Percentiles rank a stretch among this genome's conserved stretches.
These are phyloP conservation scores for Rhizophora mangle DNA, from an alignment of 345 rosid genomes.

Conservation along the genomic window DNA sequence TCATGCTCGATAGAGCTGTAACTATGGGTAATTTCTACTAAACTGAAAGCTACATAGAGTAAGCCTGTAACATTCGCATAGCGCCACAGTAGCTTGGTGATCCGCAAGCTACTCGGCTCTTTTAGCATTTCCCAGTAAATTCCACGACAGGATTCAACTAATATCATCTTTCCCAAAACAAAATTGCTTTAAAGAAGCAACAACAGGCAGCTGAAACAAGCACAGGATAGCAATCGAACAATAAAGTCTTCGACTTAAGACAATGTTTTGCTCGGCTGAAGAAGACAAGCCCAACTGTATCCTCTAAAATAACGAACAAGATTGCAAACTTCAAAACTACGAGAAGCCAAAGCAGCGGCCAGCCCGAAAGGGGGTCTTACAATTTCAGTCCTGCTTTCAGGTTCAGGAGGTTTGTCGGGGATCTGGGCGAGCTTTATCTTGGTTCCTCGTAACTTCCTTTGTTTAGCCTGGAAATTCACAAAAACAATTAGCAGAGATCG, in stretches of 20 bases:
- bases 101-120: neutral
- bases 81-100: neutral
- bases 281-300: neutral
- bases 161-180: neutral
- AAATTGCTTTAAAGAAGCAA: constrained; percentile 8
- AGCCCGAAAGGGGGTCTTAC: constrained; percentile 14
- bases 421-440: constrained; percentile 27
- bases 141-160: neutral
- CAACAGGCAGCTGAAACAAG: neutral
- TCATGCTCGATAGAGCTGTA: neutral
- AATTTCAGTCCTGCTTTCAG: constrained; percentile 18
- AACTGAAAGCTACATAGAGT: neutral
- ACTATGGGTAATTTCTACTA: neutral
- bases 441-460: constrained; percentile 20
- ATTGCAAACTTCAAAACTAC: neutral
- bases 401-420: constrained; percentile 21
- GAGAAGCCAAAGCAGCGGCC: neutral
- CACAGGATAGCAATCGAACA: neutral
- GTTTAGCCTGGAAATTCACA: constrained; percentile 19
- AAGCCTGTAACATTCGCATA: neutral
- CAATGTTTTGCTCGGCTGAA: neutral
- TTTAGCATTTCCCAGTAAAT: neutral
- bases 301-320: neutral
- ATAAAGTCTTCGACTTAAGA: no score
- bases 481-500: constrained; percentile 5